phyloP scores from a whole-genome alignment of 768 basidiomycete species.

The Tricholoma terreum region DNA sequence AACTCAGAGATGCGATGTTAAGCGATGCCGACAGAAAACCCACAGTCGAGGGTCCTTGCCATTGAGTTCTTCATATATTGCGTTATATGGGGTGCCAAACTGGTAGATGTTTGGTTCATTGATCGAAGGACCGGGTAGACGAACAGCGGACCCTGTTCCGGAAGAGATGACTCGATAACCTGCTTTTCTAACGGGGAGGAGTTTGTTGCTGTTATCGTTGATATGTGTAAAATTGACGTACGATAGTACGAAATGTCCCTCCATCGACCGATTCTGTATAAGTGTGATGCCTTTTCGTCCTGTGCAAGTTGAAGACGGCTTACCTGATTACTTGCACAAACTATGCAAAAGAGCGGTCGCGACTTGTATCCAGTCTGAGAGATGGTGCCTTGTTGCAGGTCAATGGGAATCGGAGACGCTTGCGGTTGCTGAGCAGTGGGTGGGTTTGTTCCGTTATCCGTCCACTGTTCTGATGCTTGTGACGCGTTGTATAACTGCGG shows the following conservation, averaged over 20 bases:
- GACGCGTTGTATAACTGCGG: conserved; percentile 19
- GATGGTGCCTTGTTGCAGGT: background rate
- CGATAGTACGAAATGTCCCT: conserved; percentile 89
- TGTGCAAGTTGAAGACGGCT: conserved; percentile 22
- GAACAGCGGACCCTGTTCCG: conserved; percentile 96
- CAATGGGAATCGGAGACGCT: background rate
- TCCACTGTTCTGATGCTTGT: conserved; percentile 18
- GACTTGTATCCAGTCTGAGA: conserved; percentile 45
- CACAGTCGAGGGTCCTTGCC: conserved; percentile 82
- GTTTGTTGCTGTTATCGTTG: background rate
- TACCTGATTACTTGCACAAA: conserved; percentile 99
- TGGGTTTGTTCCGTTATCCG: conserved; percentile 22
- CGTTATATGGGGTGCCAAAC: conserved; percentile 96
- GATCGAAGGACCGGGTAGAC: conserved; percentile 92
- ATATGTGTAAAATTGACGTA: conserved; percentile 42
- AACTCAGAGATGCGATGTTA: conserved; percentile 4
- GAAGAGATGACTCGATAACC: conserved; percentile 90
- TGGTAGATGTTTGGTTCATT: conserved; percentile 97
- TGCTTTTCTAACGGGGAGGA: conserved; percentile 65
- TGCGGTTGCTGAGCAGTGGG: conserved; percentile 9
- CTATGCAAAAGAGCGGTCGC: conserved; percentile 91
- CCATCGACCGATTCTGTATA: conserved; percentile 93
- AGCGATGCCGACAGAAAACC: conserved; percentile 27
- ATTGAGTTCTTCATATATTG: conserved; percentile 88
- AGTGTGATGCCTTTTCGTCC: conserved; percentile 13